These are phyloP conservation scores for Polytrichum formosum DNA, from an alignment of 225 moss, liverwort and hornwort species.

Conservation along the genomic window DNA sequence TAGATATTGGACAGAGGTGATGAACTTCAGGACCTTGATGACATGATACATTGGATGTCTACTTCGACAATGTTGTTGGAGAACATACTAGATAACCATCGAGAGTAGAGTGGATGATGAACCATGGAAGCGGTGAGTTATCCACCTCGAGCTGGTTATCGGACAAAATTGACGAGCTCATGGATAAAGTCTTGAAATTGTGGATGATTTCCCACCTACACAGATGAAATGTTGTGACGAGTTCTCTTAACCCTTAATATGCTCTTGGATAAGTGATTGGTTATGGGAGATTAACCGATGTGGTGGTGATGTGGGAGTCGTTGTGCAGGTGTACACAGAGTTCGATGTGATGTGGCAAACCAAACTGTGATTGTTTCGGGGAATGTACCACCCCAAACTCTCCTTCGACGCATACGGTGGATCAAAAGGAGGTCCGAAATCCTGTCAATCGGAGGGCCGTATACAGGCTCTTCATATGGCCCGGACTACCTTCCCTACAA, in stretches of 20 bases:
- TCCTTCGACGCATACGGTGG: constrained; percentile 43
- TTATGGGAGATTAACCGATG: too few relatives aligned
- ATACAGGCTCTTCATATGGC: neutral
- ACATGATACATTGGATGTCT: too few relatives aligned
- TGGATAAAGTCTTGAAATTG: neutral
- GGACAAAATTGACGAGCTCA: neutral
- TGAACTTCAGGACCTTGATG: too few relatives aligned
- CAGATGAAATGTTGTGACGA: neutral
- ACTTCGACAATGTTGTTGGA: too few relatives aligned
- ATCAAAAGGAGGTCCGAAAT: constrained; percentile 34
- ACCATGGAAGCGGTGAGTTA: too few relatives aligned
- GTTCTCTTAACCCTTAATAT: too few relatives aligned
- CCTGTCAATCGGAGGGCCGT: constrained; percentile 26
- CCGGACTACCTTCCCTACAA: constrained; percentile 11
- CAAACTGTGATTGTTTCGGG: constrained; percentile 48
- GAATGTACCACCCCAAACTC: constrained; percentile 17
- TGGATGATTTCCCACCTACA: neutral
- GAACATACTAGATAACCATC: too few relatives aligned
- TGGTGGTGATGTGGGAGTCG: too few relatives aligned
- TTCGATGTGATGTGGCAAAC: constrained; percentile 28
- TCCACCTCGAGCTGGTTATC: too few relatives aligned
- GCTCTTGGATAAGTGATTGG: neutral
- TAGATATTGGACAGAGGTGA: too few relatives aligned
- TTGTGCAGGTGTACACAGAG: constrained; percentile 44
- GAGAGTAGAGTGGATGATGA: too few relatives aligned